Evolutionary conservation across 2,329 filamentous ascomycete species (phyloP).

Genomic region (Capronia americana): DNA sequence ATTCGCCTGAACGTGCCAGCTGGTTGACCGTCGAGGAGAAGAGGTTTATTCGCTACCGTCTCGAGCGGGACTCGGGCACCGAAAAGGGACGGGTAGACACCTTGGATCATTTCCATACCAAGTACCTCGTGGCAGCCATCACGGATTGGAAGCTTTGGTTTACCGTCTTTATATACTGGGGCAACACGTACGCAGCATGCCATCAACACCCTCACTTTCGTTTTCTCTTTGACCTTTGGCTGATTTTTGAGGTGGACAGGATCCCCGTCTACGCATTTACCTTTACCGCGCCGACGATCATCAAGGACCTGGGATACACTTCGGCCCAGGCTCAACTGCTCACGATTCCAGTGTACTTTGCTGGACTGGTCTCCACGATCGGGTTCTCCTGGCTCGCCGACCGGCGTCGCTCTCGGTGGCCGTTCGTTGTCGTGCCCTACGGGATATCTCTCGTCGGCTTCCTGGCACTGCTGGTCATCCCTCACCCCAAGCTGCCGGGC

Average conservation of each 20-base stretch:
- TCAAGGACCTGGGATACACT: slow-evolving; percentile 40
- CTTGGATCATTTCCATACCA: slow-evolving; percentile 37
- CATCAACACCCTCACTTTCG: neutral
- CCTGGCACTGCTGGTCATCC: slow-evolving; percentile 42
- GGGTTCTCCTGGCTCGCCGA: slow-evolving; percentile 42
- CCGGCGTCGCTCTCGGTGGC: slow-evolving; percentile 42
- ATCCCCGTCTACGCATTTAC: slow-evolving; percentile 32
- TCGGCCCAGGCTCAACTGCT: slow-evolving; percentile 33
- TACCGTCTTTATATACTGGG: slow-evolving; percentile 34
- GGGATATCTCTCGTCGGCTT: slow-evolving; percentile 43
- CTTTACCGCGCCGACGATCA: slow-evolving; percentile 31
- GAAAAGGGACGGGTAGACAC: slow-evolving; percentile 28
- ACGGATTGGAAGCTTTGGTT: slow-evolving; percentile 36
- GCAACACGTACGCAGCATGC: slow-evolving; percentile 15
- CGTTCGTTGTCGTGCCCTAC: slow-evolving; percentile 46
- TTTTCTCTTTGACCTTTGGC: neutral
- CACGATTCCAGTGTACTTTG: slow-evolving; percentile 46
- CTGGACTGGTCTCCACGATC: slow-evolving; percentile 41
- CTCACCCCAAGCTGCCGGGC: slow-evolving; percentile 33
- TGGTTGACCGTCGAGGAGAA: slow-evolving; percentile 52
- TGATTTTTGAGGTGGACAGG: neutral
- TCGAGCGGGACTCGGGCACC: slow-evolving; percentile 42
- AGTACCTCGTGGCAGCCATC: slow-evolving; percentile 24
- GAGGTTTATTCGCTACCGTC: slow-evolving; percentile 46
- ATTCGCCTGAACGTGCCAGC: slow-evolving; percentile 52